Evolutionary conservation across 148 eudicot genomes (phyloP).

Genomic region (Vaccinium myrtillus): DNA sequence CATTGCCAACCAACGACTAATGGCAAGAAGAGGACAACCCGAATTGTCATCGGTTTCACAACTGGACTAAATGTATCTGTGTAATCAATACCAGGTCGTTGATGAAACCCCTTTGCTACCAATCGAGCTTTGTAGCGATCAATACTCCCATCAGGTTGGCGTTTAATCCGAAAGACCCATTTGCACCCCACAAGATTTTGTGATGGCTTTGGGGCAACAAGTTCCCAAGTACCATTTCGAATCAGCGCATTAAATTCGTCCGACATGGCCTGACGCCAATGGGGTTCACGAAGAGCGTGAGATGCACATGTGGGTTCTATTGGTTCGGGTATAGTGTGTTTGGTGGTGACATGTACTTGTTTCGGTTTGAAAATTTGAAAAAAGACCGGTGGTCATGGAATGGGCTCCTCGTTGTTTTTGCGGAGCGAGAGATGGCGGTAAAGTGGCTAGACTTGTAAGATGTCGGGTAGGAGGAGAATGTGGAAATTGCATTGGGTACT

Average conservation of each 20-base stretch:
- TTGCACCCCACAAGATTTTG: constrained; percentile 2
- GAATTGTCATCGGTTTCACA: neutral
- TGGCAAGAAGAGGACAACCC: neutral
- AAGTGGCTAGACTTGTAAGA: too few relatives aligned
- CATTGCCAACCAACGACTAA: neutral
- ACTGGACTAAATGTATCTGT: neutral
- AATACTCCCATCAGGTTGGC: neutral
- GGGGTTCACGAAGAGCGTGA: neutral
- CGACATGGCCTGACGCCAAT: neutral
- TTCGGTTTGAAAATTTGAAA: constrained; percentile 12
- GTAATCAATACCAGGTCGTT: neutral
- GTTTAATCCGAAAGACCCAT: neutral
- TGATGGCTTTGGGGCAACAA: neutral
- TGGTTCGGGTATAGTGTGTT: neutral
- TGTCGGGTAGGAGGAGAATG: too few relatives aligned
- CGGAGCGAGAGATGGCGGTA: too few relatives aligned
- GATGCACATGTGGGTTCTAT: neutral
- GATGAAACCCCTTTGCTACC: constrained; percentile 14
- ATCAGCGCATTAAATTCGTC: neutral
- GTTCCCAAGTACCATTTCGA: neutral
- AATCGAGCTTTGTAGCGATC: neutral
- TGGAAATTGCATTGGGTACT: too few relatives aligned
- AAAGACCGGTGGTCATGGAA: neutral
- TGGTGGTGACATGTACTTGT: neutral
- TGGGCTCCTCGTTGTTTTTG: neutral